Evolutionary conservation across 2,329 filamentous ascomycete species (phyloP).

Genomic region (Claviceps cyperi): DNA sequence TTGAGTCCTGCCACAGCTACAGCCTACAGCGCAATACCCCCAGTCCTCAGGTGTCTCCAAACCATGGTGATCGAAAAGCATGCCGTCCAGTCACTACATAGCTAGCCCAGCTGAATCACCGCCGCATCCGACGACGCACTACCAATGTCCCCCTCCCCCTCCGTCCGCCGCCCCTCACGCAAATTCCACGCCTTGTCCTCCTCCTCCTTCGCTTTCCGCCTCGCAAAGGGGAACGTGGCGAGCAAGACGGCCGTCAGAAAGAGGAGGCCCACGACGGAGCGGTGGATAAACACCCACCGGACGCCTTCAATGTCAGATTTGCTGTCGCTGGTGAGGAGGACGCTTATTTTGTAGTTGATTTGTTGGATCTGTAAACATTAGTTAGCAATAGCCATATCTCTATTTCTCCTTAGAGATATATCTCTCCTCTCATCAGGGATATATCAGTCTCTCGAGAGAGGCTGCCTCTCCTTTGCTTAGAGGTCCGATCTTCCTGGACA

Average conservation of each 20-base stretch:
- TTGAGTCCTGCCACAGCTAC: no score
- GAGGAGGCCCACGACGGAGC: constrained; percentile 48
- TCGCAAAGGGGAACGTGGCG: constrained; percentile 43
- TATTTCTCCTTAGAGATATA: neutral
- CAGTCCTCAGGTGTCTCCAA: no score
- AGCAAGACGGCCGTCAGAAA: constrained; percentile 51
- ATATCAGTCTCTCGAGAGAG: neutral
- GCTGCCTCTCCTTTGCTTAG: neutral
- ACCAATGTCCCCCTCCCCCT: constrained; percentile 31
- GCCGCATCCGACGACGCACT: constrained; percentile 36
- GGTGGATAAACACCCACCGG: constrained; percentile 65
- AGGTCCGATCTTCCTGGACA: no score
- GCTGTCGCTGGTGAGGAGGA: constrained; percentile 74
- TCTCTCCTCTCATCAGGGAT: neutral
- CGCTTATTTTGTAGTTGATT: constrained; percentile 91
- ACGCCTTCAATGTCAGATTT: constrained; percentile 86
- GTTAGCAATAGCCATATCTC: neutral
- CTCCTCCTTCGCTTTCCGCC: constrained; percentile 37
- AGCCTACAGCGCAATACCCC: no score
- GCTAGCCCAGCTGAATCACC: constrained; percentile 41
- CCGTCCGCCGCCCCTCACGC: constrained; percentile 27
- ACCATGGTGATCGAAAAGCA: no score
- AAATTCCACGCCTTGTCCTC: constrained; percentile 30
- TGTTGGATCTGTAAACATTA: constrained; percentile 59
- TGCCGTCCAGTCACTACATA: constrained; percentile 15